Evolutionary conservation across 2,329 filamentous ascomycete species (phyloP).

Genomic region (Cladosporium colombiae): DNA sequence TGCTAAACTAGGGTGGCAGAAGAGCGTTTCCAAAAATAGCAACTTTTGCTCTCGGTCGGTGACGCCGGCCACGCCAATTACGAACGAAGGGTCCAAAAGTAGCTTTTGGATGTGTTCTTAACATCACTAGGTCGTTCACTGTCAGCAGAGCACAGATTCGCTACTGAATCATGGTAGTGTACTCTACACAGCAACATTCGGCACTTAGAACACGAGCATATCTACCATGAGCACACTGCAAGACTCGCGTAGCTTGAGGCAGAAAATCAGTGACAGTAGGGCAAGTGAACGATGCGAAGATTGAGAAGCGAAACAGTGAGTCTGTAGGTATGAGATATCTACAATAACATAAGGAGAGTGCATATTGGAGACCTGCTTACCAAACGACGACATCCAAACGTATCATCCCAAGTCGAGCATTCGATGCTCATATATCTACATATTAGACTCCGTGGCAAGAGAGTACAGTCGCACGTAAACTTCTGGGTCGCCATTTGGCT

Average conservation of each 20-base stretch:
- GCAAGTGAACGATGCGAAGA: neutral
- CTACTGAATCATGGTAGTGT: neutral
- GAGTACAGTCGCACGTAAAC: neutral
- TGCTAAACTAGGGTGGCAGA: neutral
- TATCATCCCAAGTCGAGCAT: neutral
- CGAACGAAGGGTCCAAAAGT: neutral
- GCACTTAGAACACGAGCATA: neutral
- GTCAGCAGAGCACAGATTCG: neutral
- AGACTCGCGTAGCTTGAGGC: neutral
- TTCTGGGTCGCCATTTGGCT: neutral
- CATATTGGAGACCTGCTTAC: neutral
- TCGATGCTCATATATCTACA: neutral
- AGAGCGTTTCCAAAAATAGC: neutral
- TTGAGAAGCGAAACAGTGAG: neutral
- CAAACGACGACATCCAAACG: neutral
- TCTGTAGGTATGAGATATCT: neutral
- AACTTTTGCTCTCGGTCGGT: conserved; percentile 1
- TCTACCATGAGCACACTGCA: neutral
- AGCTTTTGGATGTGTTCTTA: neutral
- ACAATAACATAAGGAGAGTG: neutral
- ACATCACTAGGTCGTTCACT: neutral
- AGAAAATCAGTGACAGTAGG: neutral
- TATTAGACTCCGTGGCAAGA: neutral
- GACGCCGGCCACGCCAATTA: neutral
- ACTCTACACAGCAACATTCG: neutral